phyloP scores from a whole-genome alignment of 345 rosid genomes.

The Combretum micranthum region DNA sequence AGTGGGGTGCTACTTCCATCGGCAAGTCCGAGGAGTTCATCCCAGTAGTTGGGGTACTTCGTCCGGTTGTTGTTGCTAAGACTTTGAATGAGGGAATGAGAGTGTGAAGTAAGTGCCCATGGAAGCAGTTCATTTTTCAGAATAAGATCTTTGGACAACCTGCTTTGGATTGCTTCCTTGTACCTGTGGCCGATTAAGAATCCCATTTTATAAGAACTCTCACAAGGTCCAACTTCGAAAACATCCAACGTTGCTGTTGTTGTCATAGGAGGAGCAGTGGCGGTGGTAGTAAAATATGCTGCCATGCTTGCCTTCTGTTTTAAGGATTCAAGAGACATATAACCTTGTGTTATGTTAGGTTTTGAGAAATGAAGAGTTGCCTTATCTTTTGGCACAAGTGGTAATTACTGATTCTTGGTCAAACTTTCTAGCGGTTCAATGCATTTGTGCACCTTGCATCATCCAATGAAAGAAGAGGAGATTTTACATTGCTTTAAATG shows the following conservation, averaged over 20 bases:
- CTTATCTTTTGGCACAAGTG: too few relatives aligned
- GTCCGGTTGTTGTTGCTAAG: constrained; percentile 30
- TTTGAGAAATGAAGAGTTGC: too few relatives aligned
- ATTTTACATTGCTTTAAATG: too few relatives aligned
- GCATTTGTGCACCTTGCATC: too few relatives aligned
- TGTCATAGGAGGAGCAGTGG: not conserved
- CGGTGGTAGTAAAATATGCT: not conserved
- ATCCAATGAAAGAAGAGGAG: too few relatives aligned
- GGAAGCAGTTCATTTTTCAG: constrained; percentile 48
- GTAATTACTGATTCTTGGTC: too few relatives aligned
- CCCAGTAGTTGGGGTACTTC: constrained; percentile 46
- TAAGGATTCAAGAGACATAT: too few relatives aligned
- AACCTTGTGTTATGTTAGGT: too few relatives aligned
- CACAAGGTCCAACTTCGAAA: constrained; percentile 49
- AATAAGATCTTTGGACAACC: constrained; percentile 39
- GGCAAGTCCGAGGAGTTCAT: constrained; percentile 49
- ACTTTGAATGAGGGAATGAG: constrained; percentile 20
- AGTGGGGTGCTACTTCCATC: constrained; percentile 46
- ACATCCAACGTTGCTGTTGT: constrained; percentile 25
- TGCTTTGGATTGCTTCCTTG: constrained; percentile 29
- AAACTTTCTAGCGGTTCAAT: too few relatives aligned
- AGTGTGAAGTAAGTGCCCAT: constrained; percentile 26
- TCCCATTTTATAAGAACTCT: constrained; percentile 36
- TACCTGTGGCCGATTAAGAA: constrained; percentile 45
- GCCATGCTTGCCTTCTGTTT: too few relatives aligned